Evolutionary conservation across 805 yeast genomes (phyloP).

Genomic region (Kluyveromyces nonfermentans): DNA sequence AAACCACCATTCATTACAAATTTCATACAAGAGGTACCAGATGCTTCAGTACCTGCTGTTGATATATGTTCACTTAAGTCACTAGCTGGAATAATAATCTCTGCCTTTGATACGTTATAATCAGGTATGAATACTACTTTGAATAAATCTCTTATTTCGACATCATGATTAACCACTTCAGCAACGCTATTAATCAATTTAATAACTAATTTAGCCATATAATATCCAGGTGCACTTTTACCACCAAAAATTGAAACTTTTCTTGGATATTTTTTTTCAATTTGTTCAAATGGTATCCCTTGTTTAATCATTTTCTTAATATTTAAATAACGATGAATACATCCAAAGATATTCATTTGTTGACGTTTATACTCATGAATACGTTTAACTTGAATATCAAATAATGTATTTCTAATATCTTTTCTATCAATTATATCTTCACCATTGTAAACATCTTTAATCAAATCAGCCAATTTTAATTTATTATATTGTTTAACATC

Average conservation of each 20-base stretch:
- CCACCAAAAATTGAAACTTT: slow-evolving; percentile 85
- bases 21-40: slow-evolving; percentile 95
- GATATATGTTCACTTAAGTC: slow-evolving; percentile 91
- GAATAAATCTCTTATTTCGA: slow-evolving; percentile 61
- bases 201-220: slow-evolving; percentile 86
- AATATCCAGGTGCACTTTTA: slow-evolving; percentile 96
- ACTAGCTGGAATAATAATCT: slow-evolving; percentile 80
- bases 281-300: slow-evolving; percentile 49
- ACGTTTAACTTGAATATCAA: slow-evolving; percentile 89
- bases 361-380: slow-evolving; percentile 95
- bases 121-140: slow-evolving; percentile 88
- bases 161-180: slow-evolving; percentile 69
- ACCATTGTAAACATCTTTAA: slow-evolving; percentile 51
- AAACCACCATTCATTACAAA: slow-evolving; percentile 91
- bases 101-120: slow-evolving; percentile 91
- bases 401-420: slow-evolving; percentile 49
- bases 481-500: slow-evolving; percentile 64
- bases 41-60: slow-evolving; percentile 95
- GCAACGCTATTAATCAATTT: slow-evolving; percentile 77
- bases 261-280: slow-evolving; percentile 51
- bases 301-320: slow-evolving; percentile 42
- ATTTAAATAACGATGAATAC: slow-evolving; percentile 69
- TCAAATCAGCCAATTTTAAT: slow-evolving; percentile 51
- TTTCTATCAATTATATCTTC: slow-evolving; percentile 49
- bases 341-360: slow-evolving; percentile 86